Conservation (phyloP, 352 stramenopile genomes). For the Globisporangium viniferum region DNA sequence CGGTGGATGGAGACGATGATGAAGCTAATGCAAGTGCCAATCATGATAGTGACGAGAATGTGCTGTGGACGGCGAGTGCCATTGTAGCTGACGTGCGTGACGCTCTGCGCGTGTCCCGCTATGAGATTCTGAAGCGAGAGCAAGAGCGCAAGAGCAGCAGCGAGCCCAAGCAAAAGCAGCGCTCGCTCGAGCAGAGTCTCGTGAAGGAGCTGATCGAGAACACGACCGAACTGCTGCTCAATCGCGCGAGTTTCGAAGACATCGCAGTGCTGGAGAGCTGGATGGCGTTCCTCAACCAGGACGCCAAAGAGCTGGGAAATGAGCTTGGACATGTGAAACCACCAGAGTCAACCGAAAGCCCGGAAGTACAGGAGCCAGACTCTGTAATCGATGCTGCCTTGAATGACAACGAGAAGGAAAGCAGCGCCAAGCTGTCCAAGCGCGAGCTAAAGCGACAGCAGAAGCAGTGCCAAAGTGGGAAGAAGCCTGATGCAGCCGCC, state of each 20-base stretch:
- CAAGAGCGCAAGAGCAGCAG: constrained; percentile 7
- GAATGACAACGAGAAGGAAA: neutral
- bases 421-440: constrained; percentile 4
- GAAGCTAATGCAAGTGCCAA: constrained; percentile 15
- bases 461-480: neutral
- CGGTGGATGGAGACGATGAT: constrained; percentile 8
- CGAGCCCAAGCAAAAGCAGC: constrained; percentile 18
- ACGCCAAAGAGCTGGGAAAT: neutral
- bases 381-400: neutral
- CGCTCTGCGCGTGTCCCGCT: constrained; percentile 30
- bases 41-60: neutral
- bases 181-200: constrained; percentile 38
- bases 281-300: constrained; percentile 28
- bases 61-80: constrained; percentile 17
- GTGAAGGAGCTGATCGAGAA: constrained; percentile 58
- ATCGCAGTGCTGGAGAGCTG: constrained; percentile 39
- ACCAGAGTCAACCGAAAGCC: neutral
- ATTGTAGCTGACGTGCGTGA: constrained; percentile 33
- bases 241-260: constrained; percentile 33
- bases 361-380: neutral
- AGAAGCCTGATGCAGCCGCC: constrained; percentile 4
- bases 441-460: constrained; percentile 19
- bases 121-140: constrained; percentile 23
- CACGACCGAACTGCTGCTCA: constrained; percentile 64
- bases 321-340: constrained; percentile 13